Percentiles rank a stretch among this genome's conserved stretches.
These are phyloP conservation scores for Pythium biforme DNA, from an alignment of 352 stramenopile species.

Conservation along the genomic window DNA sequence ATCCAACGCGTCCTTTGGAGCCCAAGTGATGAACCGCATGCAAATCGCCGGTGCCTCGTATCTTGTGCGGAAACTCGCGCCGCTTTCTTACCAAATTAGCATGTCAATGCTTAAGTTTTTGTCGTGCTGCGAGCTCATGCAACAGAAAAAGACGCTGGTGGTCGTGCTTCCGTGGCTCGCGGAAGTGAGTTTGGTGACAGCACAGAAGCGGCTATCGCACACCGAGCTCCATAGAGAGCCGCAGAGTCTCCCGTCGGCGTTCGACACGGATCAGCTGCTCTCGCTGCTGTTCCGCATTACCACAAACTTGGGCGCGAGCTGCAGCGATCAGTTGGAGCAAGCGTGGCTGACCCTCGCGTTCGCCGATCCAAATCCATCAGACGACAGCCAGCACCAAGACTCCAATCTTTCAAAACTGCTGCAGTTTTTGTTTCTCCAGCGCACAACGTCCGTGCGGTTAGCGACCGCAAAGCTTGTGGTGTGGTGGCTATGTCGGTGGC, in stretches of 20 bases:
- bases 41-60: slow-evolving; percentile 33
- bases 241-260: not conserved
- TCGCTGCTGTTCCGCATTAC: slow-evolving; percentile 59
- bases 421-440: slow-evolving; percentile 53
- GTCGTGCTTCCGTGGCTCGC: slow-evolving; percentile 56
- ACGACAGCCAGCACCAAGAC: not conserved
- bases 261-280: slow-evolving; percentile 31
- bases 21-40: slow-evolving; percentile 31
- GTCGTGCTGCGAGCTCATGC: slow-evolving; percentile 28
- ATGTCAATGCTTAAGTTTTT: slow-evolving; percentile 46
- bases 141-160: slow-evolving; percentile 56
- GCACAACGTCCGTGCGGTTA: slow-evolving; percentile 31
- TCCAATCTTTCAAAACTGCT: slow-evolving; percentile 30
- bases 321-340: slow-evolving; percentile 57
- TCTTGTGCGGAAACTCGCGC: slow-evolving; percentile 35
- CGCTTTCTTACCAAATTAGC: slow-evolving; percentile 35
- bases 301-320: slow-evolving; percentile 34
- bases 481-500: slow-evolving; percentile 71
- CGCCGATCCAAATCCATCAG: not conserved
- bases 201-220: not conserved
- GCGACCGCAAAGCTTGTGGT: slow-evolving; percentile 52
- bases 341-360: slow-evolving; percentile 65
- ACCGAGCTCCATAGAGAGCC: not conserved
- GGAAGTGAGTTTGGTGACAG: slow-evolving; percentile 27
- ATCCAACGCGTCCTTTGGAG: slow-evolving; percentile 19